These are phyloP conservation scores for Lentinula aciculospora DNA, from an alignment of 768 basidiomycete species.

Conservation along the genomic window DNA sequence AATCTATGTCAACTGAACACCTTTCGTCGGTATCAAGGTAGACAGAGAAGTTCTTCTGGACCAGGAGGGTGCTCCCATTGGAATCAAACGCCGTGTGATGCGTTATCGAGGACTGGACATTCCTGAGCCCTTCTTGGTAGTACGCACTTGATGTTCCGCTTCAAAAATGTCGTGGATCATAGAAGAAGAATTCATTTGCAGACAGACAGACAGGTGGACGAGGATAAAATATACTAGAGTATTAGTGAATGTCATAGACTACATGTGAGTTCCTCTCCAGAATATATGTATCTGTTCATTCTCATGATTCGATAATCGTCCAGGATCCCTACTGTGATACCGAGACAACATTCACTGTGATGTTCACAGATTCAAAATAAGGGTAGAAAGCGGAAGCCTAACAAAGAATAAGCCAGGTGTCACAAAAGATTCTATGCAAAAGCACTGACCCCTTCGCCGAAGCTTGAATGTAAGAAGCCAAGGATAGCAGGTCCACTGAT, in stretches of 20 bases:
- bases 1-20: background rate
- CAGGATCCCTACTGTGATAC: background rate
- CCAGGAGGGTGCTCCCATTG: background rate
- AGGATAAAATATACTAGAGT: background rate
- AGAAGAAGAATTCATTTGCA: no score
- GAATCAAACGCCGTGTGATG: background rate
- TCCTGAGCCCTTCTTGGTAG: slow-evolving; percentile 5
- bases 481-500: background rate
- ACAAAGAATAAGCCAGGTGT: background rate
- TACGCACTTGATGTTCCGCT: slow-evolving; percentile 1
- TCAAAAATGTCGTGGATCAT: no score
- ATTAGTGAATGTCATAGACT: background rate
- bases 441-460: background rate
- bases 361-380: slow-evolving; percentile 2
- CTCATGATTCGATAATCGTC: background rate
- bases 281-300: no score
- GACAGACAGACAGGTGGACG: background rate
- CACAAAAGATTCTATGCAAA: background rate
- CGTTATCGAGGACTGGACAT: slow-evolving; percentile 5
- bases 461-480: slow-evolving; percentile 4
- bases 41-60: background rate
- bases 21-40: background rate
- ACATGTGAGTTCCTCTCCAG: no score
- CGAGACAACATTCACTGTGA: background rate
- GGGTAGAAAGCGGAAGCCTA: background rate